phyloP scores from a whole-genome alignment of 1,139 yeast species.

The Kodamaea alishanica region DNA sequence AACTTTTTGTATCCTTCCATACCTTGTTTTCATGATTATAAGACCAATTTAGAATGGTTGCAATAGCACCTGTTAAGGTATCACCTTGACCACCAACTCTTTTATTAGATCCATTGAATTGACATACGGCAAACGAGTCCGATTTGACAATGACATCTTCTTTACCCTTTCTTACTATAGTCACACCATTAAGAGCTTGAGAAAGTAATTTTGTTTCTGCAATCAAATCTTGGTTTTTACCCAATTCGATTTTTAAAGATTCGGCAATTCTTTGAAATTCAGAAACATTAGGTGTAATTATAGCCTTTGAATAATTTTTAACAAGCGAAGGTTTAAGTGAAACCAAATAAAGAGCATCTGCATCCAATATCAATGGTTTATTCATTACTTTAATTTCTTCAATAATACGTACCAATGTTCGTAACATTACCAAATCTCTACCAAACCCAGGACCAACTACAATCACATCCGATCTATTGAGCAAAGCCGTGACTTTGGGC shows the following conservation, averaged over 20 bases:
- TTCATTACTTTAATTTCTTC: slow-evolving; percentile 49
- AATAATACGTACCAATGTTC: slow-evolving; percentile 55
- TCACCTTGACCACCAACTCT: slow-evolving; percentile 92
- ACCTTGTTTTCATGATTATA: slow-evolving; percentile 50
- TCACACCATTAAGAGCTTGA: slow-evolving; percentile 53
- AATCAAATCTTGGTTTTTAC: slow-evolving; percentile 18
- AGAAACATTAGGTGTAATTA: slow-evolving; percentile 84
- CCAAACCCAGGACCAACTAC: slow-evolving; percentile 96
- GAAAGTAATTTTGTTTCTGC: slow-evolving; percentile 47
- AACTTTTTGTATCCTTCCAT: slow-evolving; percentile 45
- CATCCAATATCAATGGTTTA: slow-evolving; percentile 78
- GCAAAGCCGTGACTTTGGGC: slow-evolving; percentile 51
- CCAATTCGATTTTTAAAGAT: slow-evolving; percentile 35
- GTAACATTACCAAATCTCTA: slow-evolving; percentile 66
- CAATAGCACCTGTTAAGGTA: slow-evolving; percentile 67
- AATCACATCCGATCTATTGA: slow-evolving; percentile 71
- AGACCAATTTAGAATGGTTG: slow-evolving; percentile 53
- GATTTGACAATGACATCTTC: slow-evolving; percentile 61
- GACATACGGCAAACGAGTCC: slow-evolving; percentile 35
- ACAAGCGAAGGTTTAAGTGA: slow-evolving; percentile 54
- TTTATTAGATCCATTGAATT: slow-evolving; percentile 58
- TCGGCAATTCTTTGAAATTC: slow-evolving; percentile 71
- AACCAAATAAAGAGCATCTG: slow-evolving; percentile 75
- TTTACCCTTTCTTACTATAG: slow-evolving; percentile 69
- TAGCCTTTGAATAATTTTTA: slow-evolving; percentile 48